phyloP scores from a whole-genome alignment of 2,329 filamentous ascomycete species.

The Alternaria brassicicola region DNA sequence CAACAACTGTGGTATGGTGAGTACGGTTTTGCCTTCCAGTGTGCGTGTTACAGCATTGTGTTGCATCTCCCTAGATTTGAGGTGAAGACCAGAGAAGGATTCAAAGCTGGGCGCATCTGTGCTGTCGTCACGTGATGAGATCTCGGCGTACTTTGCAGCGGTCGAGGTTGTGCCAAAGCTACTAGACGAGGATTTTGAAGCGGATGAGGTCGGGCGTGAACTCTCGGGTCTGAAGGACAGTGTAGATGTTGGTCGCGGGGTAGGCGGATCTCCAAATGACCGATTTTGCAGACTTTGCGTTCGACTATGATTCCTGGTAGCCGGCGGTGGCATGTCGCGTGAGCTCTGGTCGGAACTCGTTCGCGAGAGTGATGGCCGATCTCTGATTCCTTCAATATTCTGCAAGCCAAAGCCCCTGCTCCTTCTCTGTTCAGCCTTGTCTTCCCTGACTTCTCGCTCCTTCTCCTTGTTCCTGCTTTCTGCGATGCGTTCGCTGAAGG shows the following conservation, averaged over 20 bases:
- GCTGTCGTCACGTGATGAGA: constrained; percentile 47
- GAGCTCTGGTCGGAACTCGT: constrained; percentile 37
- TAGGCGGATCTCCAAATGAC: constrained; percentile 2
- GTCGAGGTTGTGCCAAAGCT: constrained; percentile 26
- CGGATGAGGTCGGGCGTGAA: constrained; percentile 26
- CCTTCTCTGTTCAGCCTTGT: constrained; percentile 51
- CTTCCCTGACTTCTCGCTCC: constrained; percentile 53
- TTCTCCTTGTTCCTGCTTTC: constrained; percentile 61
- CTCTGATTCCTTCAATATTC: constrained; percentile 34
- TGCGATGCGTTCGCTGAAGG: constrained; percentile 86
- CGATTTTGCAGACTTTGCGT: constrained; percentile 22
- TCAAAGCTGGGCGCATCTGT: constrained; percentile 67
- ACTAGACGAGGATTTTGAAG: constrained; percentile 33
- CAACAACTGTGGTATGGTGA: constrained; percentile 80
- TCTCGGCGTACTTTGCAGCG: constrained; percentile 40
- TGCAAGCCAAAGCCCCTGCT: constrained; percentile 50
- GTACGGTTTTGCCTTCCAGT: constrained; percentile 76
- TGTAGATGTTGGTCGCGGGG: constrained; percentile 30
- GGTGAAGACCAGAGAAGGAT: constrained; percentile 81
- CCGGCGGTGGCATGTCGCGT: constrained; percentile 26
- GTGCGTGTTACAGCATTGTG: constrained; percentile 81
- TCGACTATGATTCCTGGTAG: constrained; percentile 14
- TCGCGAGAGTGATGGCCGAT: constrained; percentile 31
- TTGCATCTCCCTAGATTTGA: constrained; percentile 81
- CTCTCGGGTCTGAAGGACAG: constrained; percentile 27